Conservation (phyloP, 805 yeast species). For the Sugiyamaella boreocaroliniensis region DNA sequence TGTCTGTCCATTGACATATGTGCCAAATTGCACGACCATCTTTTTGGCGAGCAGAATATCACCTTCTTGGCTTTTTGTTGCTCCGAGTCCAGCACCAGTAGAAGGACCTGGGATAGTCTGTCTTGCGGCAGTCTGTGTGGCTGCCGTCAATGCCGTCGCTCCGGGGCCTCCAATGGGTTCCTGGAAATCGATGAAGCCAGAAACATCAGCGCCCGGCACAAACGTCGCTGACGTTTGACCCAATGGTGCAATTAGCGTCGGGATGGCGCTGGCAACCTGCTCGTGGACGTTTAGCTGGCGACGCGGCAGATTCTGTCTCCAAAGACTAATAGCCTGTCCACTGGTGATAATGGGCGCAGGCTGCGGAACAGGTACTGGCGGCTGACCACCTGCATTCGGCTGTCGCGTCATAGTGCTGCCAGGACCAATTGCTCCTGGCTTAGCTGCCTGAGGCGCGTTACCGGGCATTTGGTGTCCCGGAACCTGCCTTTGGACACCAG, state of each 20-base stretch:
- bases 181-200: conserved; percentile 24
- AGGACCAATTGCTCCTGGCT: neutral
- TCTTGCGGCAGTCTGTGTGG: neutral
- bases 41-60: conserved; percentile 16
- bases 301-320: conserved; percentile 1
- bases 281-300: neutral
- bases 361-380: neutral
- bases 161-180: conserved; percentile 9
- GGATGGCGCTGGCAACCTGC: conserved; percentile 1
- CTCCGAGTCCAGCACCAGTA: neutral
- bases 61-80: neutral
- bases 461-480: conserved; percentile 1
- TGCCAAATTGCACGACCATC: conserved; percentile 22
- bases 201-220: conserved; percentile 24
- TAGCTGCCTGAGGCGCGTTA: neutral
- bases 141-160: neutral
- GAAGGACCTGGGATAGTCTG: neutral
- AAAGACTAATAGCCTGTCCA: neutral
- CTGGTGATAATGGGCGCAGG: neutral
- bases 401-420: neutral
- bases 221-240: conserved; percentile 9
- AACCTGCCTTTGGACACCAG: neutral
- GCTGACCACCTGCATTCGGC: conserved; percentile 3
- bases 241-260: neutral
- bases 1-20: conserved; percentile 27